Evolutionary conservation across 805 yeast species (phyloP).

Genomic region (Teunomyces cretensis): DNA sequence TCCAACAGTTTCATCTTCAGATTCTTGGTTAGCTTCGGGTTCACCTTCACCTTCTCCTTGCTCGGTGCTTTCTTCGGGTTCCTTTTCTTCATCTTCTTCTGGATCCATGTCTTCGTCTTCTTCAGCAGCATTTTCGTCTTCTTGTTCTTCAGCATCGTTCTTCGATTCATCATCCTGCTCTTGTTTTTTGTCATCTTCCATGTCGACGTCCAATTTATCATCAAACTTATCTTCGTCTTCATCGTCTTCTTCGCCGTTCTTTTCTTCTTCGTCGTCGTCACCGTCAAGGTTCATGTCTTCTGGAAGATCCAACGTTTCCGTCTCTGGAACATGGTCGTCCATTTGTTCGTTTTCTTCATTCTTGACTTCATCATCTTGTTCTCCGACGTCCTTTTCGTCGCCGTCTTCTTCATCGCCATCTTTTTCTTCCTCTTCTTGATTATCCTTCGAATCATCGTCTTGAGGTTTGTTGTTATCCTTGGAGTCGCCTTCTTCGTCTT

Average conservation of each 20-base stretch:
- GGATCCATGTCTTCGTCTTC: slow-evolving; percentile 17
- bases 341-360: slow-evolving; percentile 68
- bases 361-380: slow-evolving; percentile 75
- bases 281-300: slow-evolving; percentile 89
- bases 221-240: slow-evolving; percentile 26
- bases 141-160: slow-evolving; percentile 18
- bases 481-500: slow-evolving; percentile 42
- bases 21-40: slow-evolving; percentile 27
- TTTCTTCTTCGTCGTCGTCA: slow-evolving; percentile 63
- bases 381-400: slow-evolving; percentile 73
- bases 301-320: slow-evolving; percentile 85
- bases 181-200: slow-evolving; percentile 28
- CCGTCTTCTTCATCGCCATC: slow-evolving; percentile 52
- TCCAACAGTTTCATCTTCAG: slow-evolving; percentile 26
- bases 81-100: slow-evolving; percentile 14
- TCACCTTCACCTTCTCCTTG: slow-evolving; percentile 21
- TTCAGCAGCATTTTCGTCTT: slow-evolving; percentile 17
- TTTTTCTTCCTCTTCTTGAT: slow-evolving; percentile 44
- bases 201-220: slow-evolving; percentile 27
- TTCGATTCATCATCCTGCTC: slow-evolving; percentile 33
- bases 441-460: slow-evolving; percentile 40
- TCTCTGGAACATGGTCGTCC: slow-evolving; percentile 75
- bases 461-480: slow-evolving; percentile 40
- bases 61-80: slow-evolving; percentile 23
- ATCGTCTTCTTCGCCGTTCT: slow-evolving; percentile 47